Evolutionary conservation across 345 rosid species (phyloP).

Genomic region (Eucalyptus sp.): DNA sequence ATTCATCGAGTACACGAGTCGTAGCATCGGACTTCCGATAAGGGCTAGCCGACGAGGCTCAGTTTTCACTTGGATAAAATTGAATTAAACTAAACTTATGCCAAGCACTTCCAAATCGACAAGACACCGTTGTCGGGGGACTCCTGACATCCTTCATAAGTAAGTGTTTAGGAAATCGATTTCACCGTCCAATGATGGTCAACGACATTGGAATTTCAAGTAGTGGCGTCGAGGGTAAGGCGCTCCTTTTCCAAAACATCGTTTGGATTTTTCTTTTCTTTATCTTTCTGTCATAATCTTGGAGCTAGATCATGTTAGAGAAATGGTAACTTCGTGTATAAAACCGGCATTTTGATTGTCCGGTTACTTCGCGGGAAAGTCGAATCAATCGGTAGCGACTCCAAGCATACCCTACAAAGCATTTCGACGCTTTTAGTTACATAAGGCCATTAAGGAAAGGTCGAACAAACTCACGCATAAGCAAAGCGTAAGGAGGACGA

Average conservation of each 20-base stretch:
- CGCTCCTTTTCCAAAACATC: background rate
- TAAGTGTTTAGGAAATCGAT: background rate
- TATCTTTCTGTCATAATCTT: background rate
- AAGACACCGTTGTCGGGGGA: background rate
- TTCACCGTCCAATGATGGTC: background rate
- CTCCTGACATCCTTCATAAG: background rate
- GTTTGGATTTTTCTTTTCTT: background rate
- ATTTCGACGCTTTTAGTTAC: background rate
- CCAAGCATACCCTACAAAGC: background rate
- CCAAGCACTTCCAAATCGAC: background rate
- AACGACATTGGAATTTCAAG: background rate
- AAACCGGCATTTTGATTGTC: background rate
- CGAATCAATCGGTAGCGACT: background rate
- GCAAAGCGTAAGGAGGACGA: background rate
- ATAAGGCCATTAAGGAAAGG: background rate
- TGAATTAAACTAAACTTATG: background rate
- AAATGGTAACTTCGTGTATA: background rate
- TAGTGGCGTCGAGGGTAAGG: background rate
- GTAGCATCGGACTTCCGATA: background rate
- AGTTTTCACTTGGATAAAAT: background rate
- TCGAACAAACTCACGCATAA: fast-evolving
- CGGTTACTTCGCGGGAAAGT: background rate
- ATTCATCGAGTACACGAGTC: background rate
- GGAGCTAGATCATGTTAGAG: background rate
- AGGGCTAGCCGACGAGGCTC: background rate